Conservation (phyloP, 208 protist species). For the Acanthamoeba polyphaga region DNA sequence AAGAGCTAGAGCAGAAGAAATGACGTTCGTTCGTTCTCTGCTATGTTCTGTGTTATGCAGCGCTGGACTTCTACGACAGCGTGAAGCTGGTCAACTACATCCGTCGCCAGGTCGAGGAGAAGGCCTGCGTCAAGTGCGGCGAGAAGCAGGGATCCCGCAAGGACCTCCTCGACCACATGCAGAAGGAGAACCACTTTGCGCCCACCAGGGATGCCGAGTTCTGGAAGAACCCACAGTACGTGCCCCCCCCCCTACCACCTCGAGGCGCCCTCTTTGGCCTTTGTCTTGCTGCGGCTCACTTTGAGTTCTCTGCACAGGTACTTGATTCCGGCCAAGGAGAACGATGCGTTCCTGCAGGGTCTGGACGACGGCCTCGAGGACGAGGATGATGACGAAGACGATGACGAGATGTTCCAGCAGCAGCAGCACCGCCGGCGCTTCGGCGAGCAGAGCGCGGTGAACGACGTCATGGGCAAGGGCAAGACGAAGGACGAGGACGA, state of each 20-base stretch:
- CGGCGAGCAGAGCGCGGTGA: background rate
- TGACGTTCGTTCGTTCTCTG: background rate
- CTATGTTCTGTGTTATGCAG: background rate
- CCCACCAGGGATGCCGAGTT: slow-evolving; percentile 47
- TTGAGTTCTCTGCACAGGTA: background rate
- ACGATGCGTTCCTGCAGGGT: slow-evolving; percentile 33
- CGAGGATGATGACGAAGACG: slow-evolving; percentile 27
- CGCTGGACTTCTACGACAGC: slow-evolving; percentile 79
- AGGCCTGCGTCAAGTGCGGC: slow-evolving; percentile 48
- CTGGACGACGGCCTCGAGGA: slow-evolving; percentile 1
- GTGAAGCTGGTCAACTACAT: slow-evolving; percentile 82
- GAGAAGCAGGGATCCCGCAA: background rate
- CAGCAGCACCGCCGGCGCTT: background rate
- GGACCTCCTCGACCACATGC: slow-evolving; percentile 50
- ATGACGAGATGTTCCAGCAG: background rate
- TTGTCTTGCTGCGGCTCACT: background rate
- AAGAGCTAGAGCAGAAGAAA: background rate
- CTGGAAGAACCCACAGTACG: slow-evolving; percentile 61
- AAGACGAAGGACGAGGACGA: background rate
- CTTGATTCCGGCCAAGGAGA: slow-evolving; percentile 34
- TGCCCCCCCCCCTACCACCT: background rate
- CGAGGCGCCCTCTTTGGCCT: too few relatives aligned
- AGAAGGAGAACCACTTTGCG: slow-evolving; percentile 37
- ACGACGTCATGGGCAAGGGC: background rate
- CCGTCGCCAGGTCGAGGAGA: slow-evolving; percentile 73